A percentile compares a stretch with the other conserved stretches of the same genome.
Conservation (phyloP, 23 red algal genomes). For the Agarophyton chilense region DNA sequence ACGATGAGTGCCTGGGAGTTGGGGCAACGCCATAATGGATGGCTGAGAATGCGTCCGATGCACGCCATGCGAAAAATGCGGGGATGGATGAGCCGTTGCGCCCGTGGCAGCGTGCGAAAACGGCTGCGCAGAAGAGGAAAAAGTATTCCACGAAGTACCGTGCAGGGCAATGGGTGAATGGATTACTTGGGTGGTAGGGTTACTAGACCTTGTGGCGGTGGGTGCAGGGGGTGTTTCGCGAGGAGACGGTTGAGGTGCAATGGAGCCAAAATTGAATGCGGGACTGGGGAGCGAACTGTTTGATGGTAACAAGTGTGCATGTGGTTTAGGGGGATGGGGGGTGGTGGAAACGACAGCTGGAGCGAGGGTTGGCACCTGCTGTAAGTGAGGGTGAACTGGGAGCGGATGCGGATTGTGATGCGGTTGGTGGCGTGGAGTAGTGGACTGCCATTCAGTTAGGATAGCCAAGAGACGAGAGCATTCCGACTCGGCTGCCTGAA, state of each 20-base stretch:
- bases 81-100: neutral
- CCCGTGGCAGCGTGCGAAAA: slow-evolving; percentile 7
- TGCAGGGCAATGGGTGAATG: neutral
- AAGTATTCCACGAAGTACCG: neutral
- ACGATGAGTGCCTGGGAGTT: neutral
- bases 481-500: slow-evolving; percentile 20
- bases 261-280: slow-evolving; percentile 17
- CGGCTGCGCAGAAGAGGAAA: slow-evolving; percentile 7
- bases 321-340: neutral
- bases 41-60: neutral
- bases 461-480: slow-evolving; percentile 19
- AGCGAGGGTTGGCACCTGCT: neutral
- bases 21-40: neutral
- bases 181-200: neutral
- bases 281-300: neutral
- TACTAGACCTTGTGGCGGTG: neutral
- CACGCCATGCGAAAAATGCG: neutral
- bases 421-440: neutral
- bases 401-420: neutral
- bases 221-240: neutral
- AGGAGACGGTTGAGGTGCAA: neutral
- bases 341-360: neutral
- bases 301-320: neutral
- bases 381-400: neutral
- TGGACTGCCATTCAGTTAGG: slow-evolving; percentile 11